Base-by-base conservation (phyloP, 164 flowering plant species). In the Stephania cephalantha region DNA sequence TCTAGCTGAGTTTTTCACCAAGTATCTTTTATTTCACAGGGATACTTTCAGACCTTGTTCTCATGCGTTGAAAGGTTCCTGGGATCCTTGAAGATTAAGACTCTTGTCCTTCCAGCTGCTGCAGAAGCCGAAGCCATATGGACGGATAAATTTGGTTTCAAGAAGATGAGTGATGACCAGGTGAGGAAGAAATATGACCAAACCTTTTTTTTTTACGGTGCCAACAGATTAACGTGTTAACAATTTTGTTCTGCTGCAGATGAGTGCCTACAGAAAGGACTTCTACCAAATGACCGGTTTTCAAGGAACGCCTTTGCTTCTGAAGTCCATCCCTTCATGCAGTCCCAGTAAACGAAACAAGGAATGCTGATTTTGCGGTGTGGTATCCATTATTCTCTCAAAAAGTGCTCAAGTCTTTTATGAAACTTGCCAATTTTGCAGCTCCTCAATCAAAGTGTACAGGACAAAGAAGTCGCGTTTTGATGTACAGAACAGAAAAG, bases 241-340 rank as follows among this genome's bases (percentile, higher is more conserved):
- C 11, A 2, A 63, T 25, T 73, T 10, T 66, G 2, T n/a, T 81
- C 22, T 71, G 10, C 61, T 82, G 81, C 90, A 90, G 97, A 17
- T 88, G 61, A 73, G 75, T 53, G 35, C 70, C 29, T 83, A 74
- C 76, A 81, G 76, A 52, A 85, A 71, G 67, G 74, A 79, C 65
- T 35, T 35, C 42, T 83, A 80, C 65, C 86, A 80, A 22, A 63
- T 89, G 86, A 85, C 89, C 88, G 70, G 78, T 42, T 91, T 91
- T 71, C 82, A 87, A 58, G 97, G 90, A 50, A 89, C 94, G 9
- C 78, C 90, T 5, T 78, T 89, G 85, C 82, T 91, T 66, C 82
- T 81, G 52, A 90, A 89, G 81, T 4, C 82, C 0, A 84, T 89
- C 2, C 83, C 88, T 2, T 68, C 63, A 45, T 76, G 75, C 58